phyloP scores from a whole-genome alignment of 2,329 filamentous ascomycete species.

The Amauroascus niger region DNA sequence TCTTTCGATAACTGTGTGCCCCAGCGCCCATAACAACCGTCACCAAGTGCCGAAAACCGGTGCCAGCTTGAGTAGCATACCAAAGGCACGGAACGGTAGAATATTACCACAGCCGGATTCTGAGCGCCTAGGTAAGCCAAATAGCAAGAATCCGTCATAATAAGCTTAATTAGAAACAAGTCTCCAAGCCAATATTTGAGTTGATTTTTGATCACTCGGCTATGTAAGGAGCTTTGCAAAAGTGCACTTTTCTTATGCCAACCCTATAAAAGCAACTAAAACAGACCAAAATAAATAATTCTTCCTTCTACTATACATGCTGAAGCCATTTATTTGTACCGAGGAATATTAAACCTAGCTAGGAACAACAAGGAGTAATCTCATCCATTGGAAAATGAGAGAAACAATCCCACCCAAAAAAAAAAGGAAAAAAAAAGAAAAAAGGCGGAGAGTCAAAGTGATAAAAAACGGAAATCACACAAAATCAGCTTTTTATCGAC shows the following conservation, averaged over 20 bases:
- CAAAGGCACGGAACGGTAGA: not conserved
- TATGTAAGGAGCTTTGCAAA: too few species aligned
- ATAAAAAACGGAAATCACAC: not conserved
- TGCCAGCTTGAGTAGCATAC: not conserved
- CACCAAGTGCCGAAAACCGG: too few species aligned
- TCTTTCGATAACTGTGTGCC: too few species aligned
- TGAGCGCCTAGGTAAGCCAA: too few species aligned
- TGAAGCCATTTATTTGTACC: constrained; percentile 9
- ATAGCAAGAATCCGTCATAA: too few species aligned
- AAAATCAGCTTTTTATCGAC: constrained; percentile 9
- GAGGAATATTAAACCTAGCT: not conserved
- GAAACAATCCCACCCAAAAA: not conserved
- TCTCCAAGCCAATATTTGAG: too few species aligned
- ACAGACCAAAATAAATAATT: not conserved
- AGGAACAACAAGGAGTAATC: not conserved
- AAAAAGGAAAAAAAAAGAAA: not conserved
- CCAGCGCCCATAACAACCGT: too few species aligned
- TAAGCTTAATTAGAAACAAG: too few species aligned
- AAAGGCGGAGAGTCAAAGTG: not conserved
- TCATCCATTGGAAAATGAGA: not conserved
- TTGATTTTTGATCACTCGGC: too few species aligned
- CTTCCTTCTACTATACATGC: constrained; percentile 12
- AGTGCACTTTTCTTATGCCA: too few species aligned
- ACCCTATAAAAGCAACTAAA: not conserved
- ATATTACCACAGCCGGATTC: not conserved